Evolutionary conservation across 73 alveolate genomes (phyloP).

Genomic region (Effrenium voratum): DNA sequence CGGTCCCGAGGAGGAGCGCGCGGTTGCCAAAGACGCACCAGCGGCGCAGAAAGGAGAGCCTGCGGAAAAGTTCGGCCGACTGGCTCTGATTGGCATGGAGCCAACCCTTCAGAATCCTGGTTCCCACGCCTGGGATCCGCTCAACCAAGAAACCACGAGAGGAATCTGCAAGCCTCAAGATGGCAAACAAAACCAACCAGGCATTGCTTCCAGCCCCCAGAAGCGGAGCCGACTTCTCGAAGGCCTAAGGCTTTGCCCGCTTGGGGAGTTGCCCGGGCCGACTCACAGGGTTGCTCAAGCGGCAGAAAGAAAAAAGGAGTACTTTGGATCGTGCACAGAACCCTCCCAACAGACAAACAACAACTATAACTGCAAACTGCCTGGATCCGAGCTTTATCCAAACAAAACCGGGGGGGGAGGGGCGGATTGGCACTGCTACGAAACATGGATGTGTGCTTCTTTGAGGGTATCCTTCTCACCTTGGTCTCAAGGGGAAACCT

Average conservation of each 20-base stretch:
- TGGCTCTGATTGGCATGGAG: neutral
- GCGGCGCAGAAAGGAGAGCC: constrained; percentile 20
- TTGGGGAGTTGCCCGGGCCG: no score
- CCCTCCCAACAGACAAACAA: neutral
- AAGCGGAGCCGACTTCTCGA: neutral
- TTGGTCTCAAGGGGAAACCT: neutral
- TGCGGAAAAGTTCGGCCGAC: neutral
- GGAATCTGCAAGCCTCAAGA: neutral
- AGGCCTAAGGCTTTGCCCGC: no score
- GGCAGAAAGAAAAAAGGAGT: no score
- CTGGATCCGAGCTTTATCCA: neutral
- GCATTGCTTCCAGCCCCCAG: neutral
- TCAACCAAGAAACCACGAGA: neutral
- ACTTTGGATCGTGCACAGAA: no score
- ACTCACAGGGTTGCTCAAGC: no score
- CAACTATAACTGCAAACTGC: neutral
- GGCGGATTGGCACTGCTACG: neutral
- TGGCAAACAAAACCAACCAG: neutral
- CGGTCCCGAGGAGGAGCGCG: constrained; percentile 42
- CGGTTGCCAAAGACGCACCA: constrained; percentile 64
- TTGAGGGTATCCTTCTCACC: neutral
- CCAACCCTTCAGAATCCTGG: no score
- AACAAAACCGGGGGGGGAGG: neutral
- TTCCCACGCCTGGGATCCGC: no score
- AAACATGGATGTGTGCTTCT: no score